Conservation (phyloP, 2,329 filamentous ascomycete species). For the Claviceps maximensis region DNA sequence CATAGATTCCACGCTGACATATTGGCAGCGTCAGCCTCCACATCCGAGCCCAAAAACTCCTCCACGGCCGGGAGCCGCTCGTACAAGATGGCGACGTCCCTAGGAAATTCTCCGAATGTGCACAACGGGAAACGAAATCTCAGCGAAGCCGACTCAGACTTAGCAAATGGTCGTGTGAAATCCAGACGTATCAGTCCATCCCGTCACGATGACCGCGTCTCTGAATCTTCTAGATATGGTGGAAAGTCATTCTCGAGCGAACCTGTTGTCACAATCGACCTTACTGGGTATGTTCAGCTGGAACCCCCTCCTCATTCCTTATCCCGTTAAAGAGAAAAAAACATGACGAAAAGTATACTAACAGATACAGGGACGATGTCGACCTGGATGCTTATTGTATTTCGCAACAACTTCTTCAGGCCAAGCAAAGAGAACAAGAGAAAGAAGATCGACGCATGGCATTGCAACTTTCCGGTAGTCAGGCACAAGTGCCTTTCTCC, state of each 20-base stretch:
- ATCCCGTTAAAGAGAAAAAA: neutral
- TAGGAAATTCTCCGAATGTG: slow-evolving; percentile 10
- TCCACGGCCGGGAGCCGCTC: neutral
- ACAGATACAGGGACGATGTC: slow-evolving; percentile 19
- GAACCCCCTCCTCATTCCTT: neutral
- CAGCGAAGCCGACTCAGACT: slow-evolving; percentile 9
- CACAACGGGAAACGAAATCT: slow-evolving; percentile 19
- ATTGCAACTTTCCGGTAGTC: slow-evolving; percentile 14
- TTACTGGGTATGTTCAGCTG: slow-evolving; percentile 24
- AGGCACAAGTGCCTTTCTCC: neutral
- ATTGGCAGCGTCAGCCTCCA: neutral
- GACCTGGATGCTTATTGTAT: slow-evolving; percentile 16
- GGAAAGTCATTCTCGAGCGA: slow-evolving; percentile 3
- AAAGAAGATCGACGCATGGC: slow-evolving; percentile 17
- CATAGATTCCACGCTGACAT: neutral
- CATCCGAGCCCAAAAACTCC: neutral
- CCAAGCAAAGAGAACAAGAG: slow-evolving; percentile 19
- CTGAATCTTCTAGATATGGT: neutral
- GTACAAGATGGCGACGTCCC: neutral
- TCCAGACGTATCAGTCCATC: slow-evolving; percentile 20
- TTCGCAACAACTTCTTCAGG: slow-evolving; percentile 22
- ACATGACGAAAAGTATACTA: neutral
- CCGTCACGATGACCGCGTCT: neutral
- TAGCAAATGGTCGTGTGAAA: slow-evolving; percentile 14
- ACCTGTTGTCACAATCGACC: slow-evolving; percentile 24